phyloP scores from a whole-genome alignment of 345 rosid species.

The Populus deltoides region DNA sequence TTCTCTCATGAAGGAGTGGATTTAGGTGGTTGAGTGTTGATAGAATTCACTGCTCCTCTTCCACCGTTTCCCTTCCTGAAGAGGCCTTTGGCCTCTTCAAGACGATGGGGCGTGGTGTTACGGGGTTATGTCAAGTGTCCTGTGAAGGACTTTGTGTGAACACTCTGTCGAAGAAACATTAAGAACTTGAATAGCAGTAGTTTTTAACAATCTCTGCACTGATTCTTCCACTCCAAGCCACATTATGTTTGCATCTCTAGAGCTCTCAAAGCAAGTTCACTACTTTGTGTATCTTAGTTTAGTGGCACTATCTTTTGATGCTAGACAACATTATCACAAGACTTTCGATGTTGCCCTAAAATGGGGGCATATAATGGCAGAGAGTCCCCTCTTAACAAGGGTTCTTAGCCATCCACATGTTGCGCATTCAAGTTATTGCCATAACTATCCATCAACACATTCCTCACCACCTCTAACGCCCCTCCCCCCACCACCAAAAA shows the following conservation, averaged over 20 bases:
- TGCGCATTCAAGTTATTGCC: conserved; percentile 19
- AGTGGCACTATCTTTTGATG: background rate
- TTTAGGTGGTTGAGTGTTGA: conserved; percentile 27
- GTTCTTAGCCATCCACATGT: conserved; percentile 26
- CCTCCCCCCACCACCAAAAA: background rate
- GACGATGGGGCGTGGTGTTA: background rate
- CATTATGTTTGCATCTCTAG: background rate
- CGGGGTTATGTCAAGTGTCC: no score
- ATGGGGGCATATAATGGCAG: background rate
- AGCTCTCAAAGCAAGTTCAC: background rate
- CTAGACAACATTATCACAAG: background rate
- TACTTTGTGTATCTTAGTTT: no score
- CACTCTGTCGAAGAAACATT: no score
- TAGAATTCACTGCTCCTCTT: conserved; percentile 24
- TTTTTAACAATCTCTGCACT: no score
- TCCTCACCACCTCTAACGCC: background rate
- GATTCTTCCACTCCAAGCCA: no score
- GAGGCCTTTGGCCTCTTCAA: conserved; percentile 5
- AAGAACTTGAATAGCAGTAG: no score
- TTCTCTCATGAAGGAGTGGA: conserved; percentile 16
- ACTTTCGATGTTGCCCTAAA: background rate
- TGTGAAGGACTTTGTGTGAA: no score
- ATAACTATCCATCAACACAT: background rate
- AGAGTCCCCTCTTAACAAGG: background rate
- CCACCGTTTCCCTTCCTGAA: background rate